phyloP scores from a whole-genome alignment of 345 rosid genomes.

The Kandelia obovata region DNA sequence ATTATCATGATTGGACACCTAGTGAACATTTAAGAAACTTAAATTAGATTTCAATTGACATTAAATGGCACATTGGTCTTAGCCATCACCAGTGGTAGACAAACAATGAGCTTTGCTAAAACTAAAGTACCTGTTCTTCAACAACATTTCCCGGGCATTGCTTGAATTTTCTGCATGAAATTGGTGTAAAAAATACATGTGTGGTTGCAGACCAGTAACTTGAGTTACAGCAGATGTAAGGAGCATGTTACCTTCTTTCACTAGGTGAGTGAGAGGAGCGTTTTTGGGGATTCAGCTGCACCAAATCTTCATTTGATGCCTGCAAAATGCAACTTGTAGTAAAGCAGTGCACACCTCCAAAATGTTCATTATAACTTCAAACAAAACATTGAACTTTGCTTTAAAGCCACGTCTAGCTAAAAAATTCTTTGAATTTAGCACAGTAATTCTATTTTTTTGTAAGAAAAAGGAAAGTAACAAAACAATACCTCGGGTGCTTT shows the following conservation, averaged over 20 bases:
- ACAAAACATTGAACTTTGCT: conserved; percentile 1
- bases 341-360: neutral
- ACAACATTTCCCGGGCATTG: conserved; percentile 30
- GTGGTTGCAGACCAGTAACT: conserved; percentile 10
- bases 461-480: neutral
- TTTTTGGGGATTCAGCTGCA: conserved; percentile 46
- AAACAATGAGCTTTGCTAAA: conserved; percentile 6
- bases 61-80: neutral
- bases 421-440: neutral
- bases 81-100: neutral
- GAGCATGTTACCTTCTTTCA: conserved; percentile 51
- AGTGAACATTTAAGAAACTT: conserved; percentile 15
- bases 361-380: neutral
- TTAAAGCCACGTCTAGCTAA: conserved; percentile 8
- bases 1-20: conserved; percentile 40
- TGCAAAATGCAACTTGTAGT: conserved; percentile 24
- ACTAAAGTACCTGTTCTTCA: conserved; percentile 42
- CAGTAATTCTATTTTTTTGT: neutral
- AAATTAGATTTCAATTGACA: no score
- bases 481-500: conserved; percentile 57
- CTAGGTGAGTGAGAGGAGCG: conserved; percentile 54
- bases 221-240: neutral
- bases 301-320: conserved; percentile 39
- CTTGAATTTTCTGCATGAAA: conserved; percentile 34
- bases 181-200: conserved; percentile 8